Evolutionary conservation across 176 grass and related monocot genomes (phyloP).

Genomic region (Carex myosuroides): DNA sequence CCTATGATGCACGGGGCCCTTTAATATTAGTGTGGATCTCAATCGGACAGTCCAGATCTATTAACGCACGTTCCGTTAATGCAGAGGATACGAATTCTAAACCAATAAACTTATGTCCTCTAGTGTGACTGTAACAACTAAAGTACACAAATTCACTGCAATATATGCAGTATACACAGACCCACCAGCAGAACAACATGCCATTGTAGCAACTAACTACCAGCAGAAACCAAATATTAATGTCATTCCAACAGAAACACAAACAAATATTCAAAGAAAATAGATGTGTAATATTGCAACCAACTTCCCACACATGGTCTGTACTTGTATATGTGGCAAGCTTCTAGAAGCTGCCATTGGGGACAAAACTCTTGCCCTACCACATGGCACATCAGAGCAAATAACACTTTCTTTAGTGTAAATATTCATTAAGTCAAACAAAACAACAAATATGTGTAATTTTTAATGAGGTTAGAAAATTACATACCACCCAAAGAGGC

Average conservation of each 20-base stretch:
- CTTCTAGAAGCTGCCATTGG: not conserved
- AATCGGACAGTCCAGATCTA: no score
- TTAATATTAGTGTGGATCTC: no score
- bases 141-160: not conserved
- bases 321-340: not conserved
- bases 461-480: not conserved
- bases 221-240: not conserved
- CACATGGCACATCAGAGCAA: not conserved
- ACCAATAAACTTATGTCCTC: not conserved
- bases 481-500: constrained; percentile 65
- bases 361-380: not conserved
- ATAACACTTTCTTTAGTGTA: not conserved
- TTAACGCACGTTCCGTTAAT: no score
- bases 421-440: not conserved
- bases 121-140: no score
- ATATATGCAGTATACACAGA: no score
- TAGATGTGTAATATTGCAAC: not conserved
- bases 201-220: not conserved
- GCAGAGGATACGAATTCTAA: no score
- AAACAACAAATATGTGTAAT: constrained; percentile 9
- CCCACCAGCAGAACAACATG: no score
- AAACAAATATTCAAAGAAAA: no score
- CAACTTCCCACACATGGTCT: not conserved
- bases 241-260: no score
- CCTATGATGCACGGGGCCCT: no score